A percentile compares a stretch with the other conserved stretches of the same genome.
phyloP scores from a whole-genome alignment of 192 early-diverging fungal species.

The Coemansia umbellata region DNA sequence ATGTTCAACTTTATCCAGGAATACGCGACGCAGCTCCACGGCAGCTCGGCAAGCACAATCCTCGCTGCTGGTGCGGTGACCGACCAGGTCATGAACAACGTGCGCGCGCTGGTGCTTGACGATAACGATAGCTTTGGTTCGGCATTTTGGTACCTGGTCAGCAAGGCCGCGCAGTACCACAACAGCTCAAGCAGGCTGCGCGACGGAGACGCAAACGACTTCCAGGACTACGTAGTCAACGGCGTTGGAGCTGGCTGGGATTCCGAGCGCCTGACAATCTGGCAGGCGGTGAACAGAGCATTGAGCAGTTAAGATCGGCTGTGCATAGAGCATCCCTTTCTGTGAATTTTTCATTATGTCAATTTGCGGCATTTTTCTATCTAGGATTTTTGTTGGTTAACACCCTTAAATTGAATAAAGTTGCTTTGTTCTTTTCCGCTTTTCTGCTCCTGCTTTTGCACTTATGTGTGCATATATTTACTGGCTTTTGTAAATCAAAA shows the following conservation, averaged over 20 bases:
- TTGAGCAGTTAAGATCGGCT: background rate
- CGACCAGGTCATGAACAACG: slow-evolving; percentile 13
- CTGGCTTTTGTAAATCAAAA: too few relatives aligned
- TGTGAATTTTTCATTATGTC: background rate
- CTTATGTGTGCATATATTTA: too few relatives aligned
- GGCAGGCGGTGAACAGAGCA: slow-evolving; percentile 23
- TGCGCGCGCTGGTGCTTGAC: slow-evolving; percentile 31
- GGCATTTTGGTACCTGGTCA: slow-evolving; percentile 43
- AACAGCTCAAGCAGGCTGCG: slow-evolving; percentile 18
- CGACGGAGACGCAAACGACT: slow-evolving; percentile 31
- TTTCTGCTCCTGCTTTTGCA: too few relatives aligned
- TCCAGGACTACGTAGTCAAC: slow-evolving; percentile 35
- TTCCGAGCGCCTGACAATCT: slow-evolving; percentile 19
- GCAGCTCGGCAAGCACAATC: background rate
- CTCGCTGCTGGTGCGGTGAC: slow-evolving; percentile 2
- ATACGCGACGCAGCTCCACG: slow-evolving; percentile 32
- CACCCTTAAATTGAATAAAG: too few relatives aligned
- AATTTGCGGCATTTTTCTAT: too few relatives aligned
- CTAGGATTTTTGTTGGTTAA: too few relatives aligned
- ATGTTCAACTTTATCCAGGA: slow-evolving; percentile 41
- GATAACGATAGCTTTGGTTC: slow-evolving; percentile 50
- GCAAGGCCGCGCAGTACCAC: slow-evolving; percentile 15
- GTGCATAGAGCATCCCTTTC: background rate
- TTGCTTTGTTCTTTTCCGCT: too few relatives aligned
- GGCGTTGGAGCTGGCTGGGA: slow-evolving; percentile 36